Percentiles rank a stretch among this genome's conserved stretches.
These are phyloP conservation scores for Digitaria exilis DNA, from an alignment of 202 grass and related monocot species.

Conservation along the genomic window DNA sequence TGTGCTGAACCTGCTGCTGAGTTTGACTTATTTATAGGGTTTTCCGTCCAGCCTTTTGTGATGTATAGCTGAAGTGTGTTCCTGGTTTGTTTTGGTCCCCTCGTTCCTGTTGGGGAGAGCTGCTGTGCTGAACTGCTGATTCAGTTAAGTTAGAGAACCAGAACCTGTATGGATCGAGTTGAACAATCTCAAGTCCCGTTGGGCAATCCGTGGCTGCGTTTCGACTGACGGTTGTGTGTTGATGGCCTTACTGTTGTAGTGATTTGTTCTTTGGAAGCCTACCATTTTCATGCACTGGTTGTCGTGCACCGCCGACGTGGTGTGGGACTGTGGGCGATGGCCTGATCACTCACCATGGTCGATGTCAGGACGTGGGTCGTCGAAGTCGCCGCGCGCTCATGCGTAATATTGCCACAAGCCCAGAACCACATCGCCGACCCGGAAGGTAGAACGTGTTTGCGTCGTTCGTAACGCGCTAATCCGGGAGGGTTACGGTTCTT, in stretches of 20 bases:
- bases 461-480: no score
- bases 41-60: slow-evolving; percentile 43
- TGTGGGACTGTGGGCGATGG: no score
- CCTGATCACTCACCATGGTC: no score
- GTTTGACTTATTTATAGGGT: slow-evolving; percentile 59
- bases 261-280: not conserved
- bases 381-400: no score
- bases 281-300: not conserved
- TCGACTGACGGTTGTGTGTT: not conserved
- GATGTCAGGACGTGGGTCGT: no score
- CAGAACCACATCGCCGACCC: no score
- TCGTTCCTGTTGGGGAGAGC: slow-evolving; percentile 28
- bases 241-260: not conserved
- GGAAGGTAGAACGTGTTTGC: no score
- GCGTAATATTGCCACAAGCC: no score
- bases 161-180: slow-evolving; percentile 47
- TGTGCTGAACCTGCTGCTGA: slow-evolving; percentile 37
- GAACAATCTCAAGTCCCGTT: slow-evolving; percentile 25
- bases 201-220: slow-evolving; percentile 14
- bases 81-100: slow-evolving; percentile 27
- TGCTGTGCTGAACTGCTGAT: no score
- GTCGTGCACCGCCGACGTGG: not conserved
- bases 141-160: slow-evolving; percentile 47
- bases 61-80: slow-evolving; percentile 59
- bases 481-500: no score